These are phyloP conservation scores for Mucor circinelloides DNA, from an alignment of 371 early-diverging fungal genomes.

Conservation along the genomic window DNA sequence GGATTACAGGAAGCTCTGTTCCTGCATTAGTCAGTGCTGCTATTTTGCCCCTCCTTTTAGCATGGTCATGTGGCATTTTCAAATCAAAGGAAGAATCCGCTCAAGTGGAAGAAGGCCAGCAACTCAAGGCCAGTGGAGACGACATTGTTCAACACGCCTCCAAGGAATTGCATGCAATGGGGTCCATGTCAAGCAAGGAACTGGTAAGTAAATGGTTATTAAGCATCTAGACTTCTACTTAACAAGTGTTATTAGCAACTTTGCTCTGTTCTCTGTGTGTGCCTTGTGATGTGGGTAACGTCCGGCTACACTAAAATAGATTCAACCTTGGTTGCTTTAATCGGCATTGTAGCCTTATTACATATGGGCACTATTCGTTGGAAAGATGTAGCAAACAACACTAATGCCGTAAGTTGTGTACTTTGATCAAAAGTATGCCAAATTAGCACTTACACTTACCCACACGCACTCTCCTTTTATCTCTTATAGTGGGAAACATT, in stretches of 20 bases:
- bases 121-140: conserved; percentile 5
- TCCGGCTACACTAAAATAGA: conserved; percentile 62
- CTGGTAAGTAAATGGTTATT: conserved; percentile 23
- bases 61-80: conserved; percentile 30
- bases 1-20: conserved; percentile 61
- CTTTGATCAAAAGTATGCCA: background rate
- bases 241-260: conserved; percentile 41
- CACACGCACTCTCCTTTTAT: background rate
- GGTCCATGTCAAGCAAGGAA: conserved; percentile 43
- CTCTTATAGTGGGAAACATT: conserved; percentile 72
- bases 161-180: conserved; percentile 39
- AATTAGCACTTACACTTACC: background rate
- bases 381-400: conserved; percentile 71
- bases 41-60: conserved; percentile 44
- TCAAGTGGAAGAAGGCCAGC: conserved; percentile 21
- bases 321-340: conserved; percentile 69
- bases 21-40: conserved; percentile 50
- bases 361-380: conserved; percentile 65
- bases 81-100: conserved; percentile 18
- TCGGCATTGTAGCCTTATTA: conserved; percentile 62
- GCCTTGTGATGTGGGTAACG: conserved; percentile 73
- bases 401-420: conserved; percentile 55
- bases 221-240: background rate
- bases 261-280: conserved; percentile 51
- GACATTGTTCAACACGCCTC: conserved; percentile 36